Base-by-base conservation (phyloP, 1,284 basidiomycete genomes). In the Rhodotorula glutinis region DNA sequence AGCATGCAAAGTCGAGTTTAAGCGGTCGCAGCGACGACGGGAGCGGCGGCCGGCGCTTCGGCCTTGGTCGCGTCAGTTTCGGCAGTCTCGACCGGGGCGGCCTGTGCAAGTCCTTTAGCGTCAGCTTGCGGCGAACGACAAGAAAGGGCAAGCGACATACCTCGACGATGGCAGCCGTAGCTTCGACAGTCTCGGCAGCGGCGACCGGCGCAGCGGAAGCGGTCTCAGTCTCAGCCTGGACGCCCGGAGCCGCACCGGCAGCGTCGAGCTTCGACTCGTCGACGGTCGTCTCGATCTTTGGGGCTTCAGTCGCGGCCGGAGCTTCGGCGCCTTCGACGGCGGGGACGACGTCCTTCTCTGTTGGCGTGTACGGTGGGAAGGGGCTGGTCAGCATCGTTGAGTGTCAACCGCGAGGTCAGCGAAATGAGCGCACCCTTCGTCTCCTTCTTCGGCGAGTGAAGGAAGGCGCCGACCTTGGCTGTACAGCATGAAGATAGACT, bases 391-490 rank as follows among this genome's bases (percentile, higher is more conserved):
- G 47, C 4, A 49, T n/a, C 23, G n/a, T 49, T 43, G n/a, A n/a
- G n/a, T n/a, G n/a, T n/a, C n/a, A n/a, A n/a, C n/a, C n/a, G n/a
- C 33, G 33, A 38, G 46, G 21, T 19, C 23, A 30, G 25, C 19
- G 47, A 19, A 21, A 11, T 4, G 21, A 23, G 21, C 65, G 46
- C 10, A 66, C 65, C 66, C 44, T 60, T 62, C 68, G 70, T 74
- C 57, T 74, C 72, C 64, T 69, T 65, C 72, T 70, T 72, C 30
- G 70, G 65, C 49, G 66, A 64, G 56, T 40, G 19, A 41, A 74
- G 53, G 25, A 74, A 43, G 16, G 55, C 63, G 53, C 66, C 66
- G 58, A 74, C 53, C 52, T 65, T 67, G 53, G 72, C 69, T 57
- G 56, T 11, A 5, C 7, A 11, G 33, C 33, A 11, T 11, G 11